Evolutionary conservation across 495 filamentous ascomycete genomes (phyloP).

Genomic region (Lentithecium fluviatile): DNA sequence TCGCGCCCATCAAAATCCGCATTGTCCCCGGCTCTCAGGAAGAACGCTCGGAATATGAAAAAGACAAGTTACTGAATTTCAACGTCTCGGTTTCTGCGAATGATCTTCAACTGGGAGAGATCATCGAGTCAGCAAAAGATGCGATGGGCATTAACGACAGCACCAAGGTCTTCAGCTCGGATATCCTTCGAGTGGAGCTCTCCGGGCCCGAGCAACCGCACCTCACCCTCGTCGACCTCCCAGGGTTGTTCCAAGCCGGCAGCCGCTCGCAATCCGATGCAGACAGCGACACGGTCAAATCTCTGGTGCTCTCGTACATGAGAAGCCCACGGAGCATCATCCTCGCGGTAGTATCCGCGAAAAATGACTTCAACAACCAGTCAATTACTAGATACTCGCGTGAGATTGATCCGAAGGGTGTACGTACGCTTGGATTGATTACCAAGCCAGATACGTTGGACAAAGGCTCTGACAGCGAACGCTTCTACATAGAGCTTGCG

Average conservation of each 20-base stretch:
- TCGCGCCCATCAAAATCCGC: too few species aligned
- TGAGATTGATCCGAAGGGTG: conserved; percentile 46
- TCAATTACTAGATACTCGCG: conserved; percentile 21
- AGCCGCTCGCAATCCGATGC: conserved; percentile 5
- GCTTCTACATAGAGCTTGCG: conserved; percentile 17
- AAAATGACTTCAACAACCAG: conserved; percentile 53
- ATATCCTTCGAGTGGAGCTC: conserved; percentile 5
- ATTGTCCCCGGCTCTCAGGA: too few species aligned
- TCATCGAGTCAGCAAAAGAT: conserved; percentile 10
- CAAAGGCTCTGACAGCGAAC: conserved; percentile 30
- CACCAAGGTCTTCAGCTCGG: conserved; percentile 1
- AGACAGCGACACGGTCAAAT: conserved; percentile 10
- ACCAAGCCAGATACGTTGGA: conserved; percentile 50
- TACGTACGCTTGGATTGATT: conserved; percentile 56
- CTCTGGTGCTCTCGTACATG: conserved; percentile 23
- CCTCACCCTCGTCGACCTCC: conserved; percentile 28
- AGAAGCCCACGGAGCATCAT: conserved; percentile 54
- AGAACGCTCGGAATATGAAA: too few species aligned
- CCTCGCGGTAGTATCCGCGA: conserved; percentile 60
- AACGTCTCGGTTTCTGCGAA: too few species aligned
- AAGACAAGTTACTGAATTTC: too few species aligned
- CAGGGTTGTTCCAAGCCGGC: conserved; percentile 12
- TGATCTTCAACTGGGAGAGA: too few species aligned
- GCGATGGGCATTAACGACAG: not conserved
- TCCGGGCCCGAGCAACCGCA: conserved; percentile 4